Percentiles rank a stretch among this genome's conserved stretches.
Conservation (phyloP, 257 asterid species). For the Solanum sejunctum region DNA sequence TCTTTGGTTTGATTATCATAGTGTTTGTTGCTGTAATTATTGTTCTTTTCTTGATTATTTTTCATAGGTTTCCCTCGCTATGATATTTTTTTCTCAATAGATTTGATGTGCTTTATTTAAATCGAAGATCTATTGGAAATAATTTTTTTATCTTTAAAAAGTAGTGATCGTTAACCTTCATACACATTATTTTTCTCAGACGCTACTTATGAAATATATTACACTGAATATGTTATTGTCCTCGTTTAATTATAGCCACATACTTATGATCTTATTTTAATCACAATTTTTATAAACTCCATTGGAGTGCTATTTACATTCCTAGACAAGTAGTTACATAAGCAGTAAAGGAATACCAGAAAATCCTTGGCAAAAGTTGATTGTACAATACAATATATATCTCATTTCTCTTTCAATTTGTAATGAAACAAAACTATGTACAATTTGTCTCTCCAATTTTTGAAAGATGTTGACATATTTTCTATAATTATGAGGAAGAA, state of each 20-base stretch:
- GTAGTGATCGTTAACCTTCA: not conserved
- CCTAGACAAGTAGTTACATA: not conserved
- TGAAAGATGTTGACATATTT: not conserved
- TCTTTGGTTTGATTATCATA: not conserved
- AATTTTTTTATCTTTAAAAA: not conserved
- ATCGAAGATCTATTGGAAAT: not conserved
- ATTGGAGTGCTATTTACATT: not conserved
- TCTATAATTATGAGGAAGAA: not conserved
- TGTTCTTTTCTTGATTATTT: not conserved
- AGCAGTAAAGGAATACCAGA: not conserved
- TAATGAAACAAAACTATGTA: not conserved
- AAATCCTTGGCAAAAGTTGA: not conserved
- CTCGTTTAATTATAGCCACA: not conserved
- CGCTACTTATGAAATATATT: not conserved
- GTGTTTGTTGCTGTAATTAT: not conserved
- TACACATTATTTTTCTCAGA: not conserved
- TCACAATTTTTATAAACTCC: no score
- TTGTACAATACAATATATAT: not conserved
- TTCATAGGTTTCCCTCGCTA: not conserved
- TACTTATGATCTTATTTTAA: no score
- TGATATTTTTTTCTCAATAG: not conserved
- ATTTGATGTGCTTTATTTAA: not conserved
- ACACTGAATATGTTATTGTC: not conserved
- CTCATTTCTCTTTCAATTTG: not conserved
- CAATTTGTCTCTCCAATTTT: not conserved